These are phyloP conservation scores for Microascus cirrosus DNA, from an alignment of 2,329 filamentous ascomycete genomes.

Conservation along the genomic window DNA sequence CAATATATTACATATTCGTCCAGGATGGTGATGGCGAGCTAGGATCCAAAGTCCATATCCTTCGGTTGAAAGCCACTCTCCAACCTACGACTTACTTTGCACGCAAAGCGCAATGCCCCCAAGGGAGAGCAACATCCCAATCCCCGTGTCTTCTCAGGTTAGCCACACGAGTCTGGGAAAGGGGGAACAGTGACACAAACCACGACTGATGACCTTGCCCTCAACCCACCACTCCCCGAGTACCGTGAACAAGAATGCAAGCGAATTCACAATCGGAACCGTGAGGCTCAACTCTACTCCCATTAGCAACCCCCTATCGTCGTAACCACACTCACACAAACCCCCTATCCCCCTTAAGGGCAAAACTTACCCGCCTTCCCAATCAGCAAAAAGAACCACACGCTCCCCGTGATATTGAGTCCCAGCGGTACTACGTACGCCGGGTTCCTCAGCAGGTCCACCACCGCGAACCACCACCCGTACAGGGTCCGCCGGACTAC, in stretches of 20 bases:
- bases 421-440: slow-evolving; percentile 76
- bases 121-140: slow-evolving; percentile 71
- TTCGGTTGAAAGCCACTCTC: not conserved
- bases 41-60: too few relatives aligned
- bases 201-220: slow-evolving; percentile 74
- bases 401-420: slow-evolving; percentile 80
- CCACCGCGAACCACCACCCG: slow-evolving; percentile 59
- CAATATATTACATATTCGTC: too few relatives aligned
- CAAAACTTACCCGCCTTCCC: slow-evolving; percentile 68
- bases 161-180: not conserved
- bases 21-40: too few relatives aligned
- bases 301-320: not conserved
- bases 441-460: slow-evolving; percentile 70
- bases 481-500: slow-evolving; percentile 53
- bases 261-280: slow-evolving; percentile 86
- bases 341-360: not conserved
- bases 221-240: slow-evolving; percentile 93
- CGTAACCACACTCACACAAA: not conserved
- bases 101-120: slow-evolving; percentile 78
- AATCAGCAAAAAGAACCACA: slow-evolving; percentile 95
- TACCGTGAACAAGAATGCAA: slow-evolving; percentile 94
- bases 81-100: slow-evolving; percentile 39
- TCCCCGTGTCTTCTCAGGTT: slow-evolving; percentile 51
- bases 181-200: slow-evolving; percentile 32
- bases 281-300: slow-evolving; percentile 76